Evolutionary conservation across 305 asterid genomes (phyloP), one percentile per base, ranked within the genome.

Genomic region (Fraxinus nigra): DNA sequence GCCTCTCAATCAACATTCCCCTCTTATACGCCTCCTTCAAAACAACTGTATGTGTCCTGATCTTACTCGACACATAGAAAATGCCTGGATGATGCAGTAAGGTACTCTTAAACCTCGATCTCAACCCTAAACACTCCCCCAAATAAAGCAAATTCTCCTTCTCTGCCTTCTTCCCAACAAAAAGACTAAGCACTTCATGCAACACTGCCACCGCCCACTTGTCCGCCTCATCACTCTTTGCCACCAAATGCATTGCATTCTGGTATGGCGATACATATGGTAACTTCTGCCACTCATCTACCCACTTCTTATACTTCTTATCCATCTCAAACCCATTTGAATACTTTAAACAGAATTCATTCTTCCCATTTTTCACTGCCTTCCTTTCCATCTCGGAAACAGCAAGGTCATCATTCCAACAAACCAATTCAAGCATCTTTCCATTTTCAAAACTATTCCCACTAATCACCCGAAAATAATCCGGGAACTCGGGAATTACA

Each of bases 271-370:
- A 95, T 54, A 89, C 76, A 82, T 92, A 95, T 0, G 97, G 98
- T 89, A 95, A 79, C 85, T 94, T 94, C 85, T 90, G 95, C 99
- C 99, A 95, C 83, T 94, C 98, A 84, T 92, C 94, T 56, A 91
- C 83, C 99, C 99, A 95, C 78, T 89, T 92, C 89, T 88, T 89
- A 76, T 92, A 89, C 91, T 91, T 92, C 88, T 92, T 94, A 85
- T 95, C 98, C 93, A 93, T 86, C 93, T 92, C 98, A 83, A 94
- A 91, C 63, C 84, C 97, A 11, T 81, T 89, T 0, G 98, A 89
- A 74, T 91, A 85, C 86, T 87, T 87, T 84, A 92, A 46, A 13
- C 79, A 22, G 78, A 95, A 94, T 65, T 84, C 86, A 78, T 78
- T 22, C 72, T 82, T 86, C 3, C 90, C 92, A 28, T 63, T 82